Percentiles rank a stretch among this genome's conserved stretches.
Conservation (phyloP, 164 flowering plant genomes). For the Houttuynia cordata region DNA sequence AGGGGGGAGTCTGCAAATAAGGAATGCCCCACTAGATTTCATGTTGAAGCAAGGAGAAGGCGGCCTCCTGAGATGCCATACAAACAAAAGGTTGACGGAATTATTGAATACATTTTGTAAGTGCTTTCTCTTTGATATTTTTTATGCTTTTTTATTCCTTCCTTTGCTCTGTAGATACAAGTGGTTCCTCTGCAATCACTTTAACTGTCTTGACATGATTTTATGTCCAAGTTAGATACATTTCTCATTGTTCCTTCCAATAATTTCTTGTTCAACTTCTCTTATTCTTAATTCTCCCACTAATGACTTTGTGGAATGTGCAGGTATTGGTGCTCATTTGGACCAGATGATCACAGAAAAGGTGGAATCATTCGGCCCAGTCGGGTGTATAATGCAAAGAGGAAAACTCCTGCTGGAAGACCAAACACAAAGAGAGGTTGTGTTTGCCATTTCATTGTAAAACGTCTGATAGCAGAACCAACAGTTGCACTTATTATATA, state of each 20-base stretch:
- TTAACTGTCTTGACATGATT: not conserved
- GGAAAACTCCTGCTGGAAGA: slow-evolving; percentile 77
- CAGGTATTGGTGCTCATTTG: slow-evolving; percentile 99
- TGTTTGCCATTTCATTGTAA: slow-evolving; percentile 92
- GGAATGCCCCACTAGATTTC: slow-evolving; percentile 92
- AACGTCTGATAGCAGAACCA: slow-evolving; percentile 86
- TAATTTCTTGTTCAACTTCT: not conserved
- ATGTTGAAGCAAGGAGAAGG: slow-evolving; percentile 86
- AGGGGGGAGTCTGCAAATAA: slow-evolving; percentile 73
- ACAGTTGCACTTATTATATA: slow-evolving; percentile 87
- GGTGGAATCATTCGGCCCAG: slow-evolving; percentile 87
- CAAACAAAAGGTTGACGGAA: slow-evolving; percentile 91
- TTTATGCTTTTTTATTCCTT: not conserved
- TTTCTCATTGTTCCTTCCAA: not conserved
- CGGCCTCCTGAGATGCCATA: slow-evolving; percentile 33
- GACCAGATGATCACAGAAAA: slow-evolving; percentile 89
- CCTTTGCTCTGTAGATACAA: not conserved
- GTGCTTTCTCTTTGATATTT: slow-evolving; percentile 12
- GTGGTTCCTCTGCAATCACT: not conserved
- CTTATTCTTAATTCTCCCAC: not conserved
- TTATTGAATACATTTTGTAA: slow-evolving; percentile 90
- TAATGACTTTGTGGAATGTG: slow-evolving; percentile 10
- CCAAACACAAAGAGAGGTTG: slow-evolving; percentile 95
- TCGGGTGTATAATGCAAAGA: slow-evolving; percentile 56
- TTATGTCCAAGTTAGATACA: no score